Base-by-base conservation (phyloP, 805 yeast genomes). In the Metahyphopichia silvanorum region DNA sequence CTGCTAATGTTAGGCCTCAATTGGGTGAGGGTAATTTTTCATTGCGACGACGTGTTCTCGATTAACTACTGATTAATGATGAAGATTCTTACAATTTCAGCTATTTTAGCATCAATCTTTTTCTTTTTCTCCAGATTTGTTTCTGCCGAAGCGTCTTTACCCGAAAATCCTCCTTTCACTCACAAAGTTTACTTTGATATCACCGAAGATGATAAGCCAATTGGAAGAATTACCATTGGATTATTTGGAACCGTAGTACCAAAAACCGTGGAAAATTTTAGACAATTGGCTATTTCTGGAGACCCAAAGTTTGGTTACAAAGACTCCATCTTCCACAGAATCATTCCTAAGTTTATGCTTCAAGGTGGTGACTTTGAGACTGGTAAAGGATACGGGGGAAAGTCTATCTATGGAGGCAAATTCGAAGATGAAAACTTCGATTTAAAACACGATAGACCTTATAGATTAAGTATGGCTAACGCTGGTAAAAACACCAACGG, bases 341-440 rank as follows among this genome's bases (percentile, higher is more conserved):
- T 87, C 31, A 80, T 84, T 41, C 69, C 76, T 27, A 71, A 72
- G 35, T 85, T 84, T 55, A 79, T 86, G 82, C 73, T 88, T 46
- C 95, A 86, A 63, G 95, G 95, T 37, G 96, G 96, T 41, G 91
- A 86, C 58, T 79, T 82, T 53, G 79, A 83, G 43, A 72, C 74
- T 43, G 79, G 81, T 35, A 69, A 72, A 42, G 89, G 91, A 11
- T 69, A 76, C 34, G 95, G 94, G 16, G 95, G 96, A 10, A 79
- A 77, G 51, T 83, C 94, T 17, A 80, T 86, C 47, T 84, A 78
- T 58, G 96, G 95, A 19, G 65, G 65, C 35, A 71, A 69, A 49
- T 81, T 87, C 51, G 70, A 66, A 4, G 96, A 88, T 56, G 97
- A 88, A 69, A 84, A 79, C 64, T 82, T 82, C 52, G 53, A 55